Base-by-base conservation (phyloP, 2,329 filamentous ascomycete genomes). In the Tolypocladium inflatum region DNA sequence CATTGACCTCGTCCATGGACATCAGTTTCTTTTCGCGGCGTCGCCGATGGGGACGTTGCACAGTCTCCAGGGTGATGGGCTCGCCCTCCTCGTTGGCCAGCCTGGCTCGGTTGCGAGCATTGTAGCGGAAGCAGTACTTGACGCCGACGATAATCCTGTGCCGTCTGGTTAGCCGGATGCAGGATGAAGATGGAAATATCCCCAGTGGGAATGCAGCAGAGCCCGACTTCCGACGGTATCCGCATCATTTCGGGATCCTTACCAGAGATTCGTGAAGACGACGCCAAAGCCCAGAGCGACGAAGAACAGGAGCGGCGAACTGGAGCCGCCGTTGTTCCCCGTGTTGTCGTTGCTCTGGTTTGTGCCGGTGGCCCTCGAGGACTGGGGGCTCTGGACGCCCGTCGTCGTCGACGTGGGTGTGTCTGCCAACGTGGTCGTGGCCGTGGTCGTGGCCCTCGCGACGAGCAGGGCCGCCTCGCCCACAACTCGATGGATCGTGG, bases 111-210 rank as follows among this genome's bases (percentile, higher is more conserved):
- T 95, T 95, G 59, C 94, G 88, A 65, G 94, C 92, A 74, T 97
- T 97, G 74, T 99, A 97, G 66, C 94, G 84, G 75, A 99, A 99
- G 76, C 94, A 99, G 74, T 99, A 99, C 77, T 99, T 99, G 61
- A 99, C 94, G 65, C 94, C 94, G 61, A 99, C 94, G 66, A 99
- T 99, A 68, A 99, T 99, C 94, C 94, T 99, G 67, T 56, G 72
- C 65, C 72, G 65, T 37, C 60, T 61, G 26, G 54, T 42, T 33
- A 59, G 30, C 30, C 7, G 19, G 19, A 7, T 23, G 37, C 15
- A 37, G 15, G 35, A 15, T 13, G 15, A 17, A 9, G 23, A 13
- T 4, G 5, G 17, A 42, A 37, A 30, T 4, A 10, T 30, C 26
- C 35, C 19, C 30, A 7, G 26, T 19, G 23, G 13, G 48, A 43